These are phyloP conservation scores for Sugiyamaella novakii DNA, from an alignment of 1,139 yeast species.

Conservation along the genomic window DNA sequence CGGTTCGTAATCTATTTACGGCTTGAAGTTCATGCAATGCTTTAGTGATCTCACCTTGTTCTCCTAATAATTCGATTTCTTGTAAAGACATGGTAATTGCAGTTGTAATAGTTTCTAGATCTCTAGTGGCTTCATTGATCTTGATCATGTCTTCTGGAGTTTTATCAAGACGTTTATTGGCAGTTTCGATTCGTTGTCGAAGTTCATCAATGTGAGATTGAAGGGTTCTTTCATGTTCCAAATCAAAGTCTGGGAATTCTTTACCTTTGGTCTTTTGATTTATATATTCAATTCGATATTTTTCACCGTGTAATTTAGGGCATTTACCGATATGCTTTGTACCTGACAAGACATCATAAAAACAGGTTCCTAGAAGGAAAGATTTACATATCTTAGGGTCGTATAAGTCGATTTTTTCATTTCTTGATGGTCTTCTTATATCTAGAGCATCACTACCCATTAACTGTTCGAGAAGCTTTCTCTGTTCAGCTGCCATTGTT, in stretches of 20 bases:
- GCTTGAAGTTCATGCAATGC: slow-evolving; percentile 50
- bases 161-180: slow-evolving; percentile 69
- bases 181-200: slow-evolving; percentile 64
- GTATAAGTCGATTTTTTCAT: slow-evolving; percentile 47
- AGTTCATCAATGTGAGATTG: slow-evolving; percentile 64
- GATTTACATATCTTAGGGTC: slow-evolving; percentile 76
- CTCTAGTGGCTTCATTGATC: slow-evolving; percentile 63
- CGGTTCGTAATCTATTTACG: slow-evolving; percentile 47
- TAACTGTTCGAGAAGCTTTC: slow-evolving; percentile 74
- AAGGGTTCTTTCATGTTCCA: slow-evolving; percentile 61
- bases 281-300: slow-evolving; percentile 71
- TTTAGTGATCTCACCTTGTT: slow-evolving; percentile 54
- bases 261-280: slow-evolving; percentile 59
- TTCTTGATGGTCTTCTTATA: slow-evolving; percentile 30
- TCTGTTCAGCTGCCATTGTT: slow-evolving; percentile 64
- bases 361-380: slow-evolving; percentile 84
- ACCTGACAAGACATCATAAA: slow-evolving; percentile 78
- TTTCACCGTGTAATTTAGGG: slow-evolving; percentile 74
- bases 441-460: slow-evolving; percentile 65
- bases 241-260: slow-evolving; percentile 66
- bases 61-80: slow-evolving; percentile 63
- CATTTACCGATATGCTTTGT: slow-evolving; percentile 86
- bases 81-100: slow-evolving; percentile 67
- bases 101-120: slow-evolving; percentile 67
- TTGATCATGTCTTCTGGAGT: slow-evolving; percentile 75